phyloP scores from a whole-genome alignment of 2,329 filamentous ascomycete genomes.

The Sporothrix mexicana region DNA sequence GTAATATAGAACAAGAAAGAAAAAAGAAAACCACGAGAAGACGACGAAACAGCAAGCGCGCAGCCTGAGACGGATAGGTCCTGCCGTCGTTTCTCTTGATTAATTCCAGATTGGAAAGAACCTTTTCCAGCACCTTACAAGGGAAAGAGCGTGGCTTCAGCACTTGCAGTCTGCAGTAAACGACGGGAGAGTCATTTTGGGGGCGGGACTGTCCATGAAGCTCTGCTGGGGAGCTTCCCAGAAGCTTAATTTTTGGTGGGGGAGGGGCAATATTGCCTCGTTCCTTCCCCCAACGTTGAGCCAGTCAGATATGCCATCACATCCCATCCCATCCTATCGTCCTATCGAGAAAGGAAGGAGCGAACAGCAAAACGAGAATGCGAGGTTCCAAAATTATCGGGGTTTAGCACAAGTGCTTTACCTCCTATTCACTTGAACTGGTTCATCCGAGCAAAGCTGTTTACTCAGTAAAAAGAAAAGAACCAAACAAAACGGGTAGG shows the following conservation, averaged over 20 bases:
- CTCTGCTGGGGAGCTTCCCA: not conserved
- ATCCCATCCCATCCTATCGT: not conserved
- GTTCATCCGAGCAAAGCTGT: conserved; percentile 5
- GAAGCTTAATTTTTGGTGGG: not conserved
- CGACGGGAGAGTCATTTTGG: not conserved
- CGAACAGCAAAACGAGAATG: not conserved
- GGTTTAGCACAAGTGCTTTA: not conserved
- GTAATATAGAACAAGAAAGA: not conserved
- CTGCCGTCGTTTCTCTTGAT: not conserved
- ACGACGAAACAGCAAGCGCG: not conserved
- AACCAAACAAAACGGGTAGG: not conserved
- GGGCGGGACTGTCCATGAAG: not conserved
- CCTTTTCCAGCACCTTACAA: not conserved
- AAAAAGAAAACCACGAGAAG: not conserved
- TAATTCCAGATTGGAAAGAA: not conserved
- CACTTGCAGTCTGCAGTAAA: not conserved
- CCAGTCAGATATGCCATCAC: not conserved
- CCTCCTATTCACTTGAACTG: not conserved
- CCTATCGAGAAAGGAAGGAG: conserved; percentile 1
- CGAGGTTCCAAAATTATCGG: not conserved
- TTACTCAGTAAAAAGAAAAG: too few relatives aligned
- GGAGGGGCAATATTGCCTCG: conserved; percentile 14
- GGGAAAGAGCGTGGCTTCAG: not conserved
- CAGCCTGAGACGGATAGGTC: too few relatives aligned
- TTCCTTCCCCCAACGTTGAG: not conserved